Percentiles rank a stretch among this genome's conserved stretches.
These are phyloP conservation scores for Curvularia eragrostidis DNA, from an alignment of 2,329 filamentous ascomycete genomes.

Conservation along the genomic window DNA sequence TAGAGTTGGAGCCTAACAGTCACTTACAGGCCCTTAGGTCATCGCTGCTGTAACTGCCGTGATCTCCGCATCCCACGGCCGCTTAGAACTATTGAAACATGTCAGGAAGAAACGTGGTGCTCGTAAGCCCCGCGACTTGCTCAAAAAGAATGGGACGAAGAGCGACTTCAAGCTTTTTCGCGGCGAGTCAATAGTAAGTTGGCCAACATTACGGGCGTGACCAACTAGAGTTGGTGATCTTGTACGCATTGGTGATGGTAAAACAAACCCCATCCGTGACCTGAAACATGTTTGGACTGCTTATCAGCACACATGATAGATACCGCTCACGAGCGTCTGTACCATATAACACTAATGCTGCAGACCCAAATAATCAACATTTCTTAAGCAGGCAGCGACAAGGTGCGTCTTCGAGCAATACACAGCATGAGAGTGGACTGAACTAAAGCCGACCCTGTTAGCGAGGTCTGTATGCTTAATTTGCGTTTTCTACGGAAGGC, in stretches of 20 bases:
- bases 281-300: constrained; percentile 12
- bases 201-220: constrained; percentile 43
- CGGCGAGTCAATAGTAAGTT: constrained; percentile 48
- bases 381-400: constrained; percentile 46
- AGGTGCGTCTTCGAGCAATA: constrained; percentile 33
- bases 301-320: constrained; percentile 28
- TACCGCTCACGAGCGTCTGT: constrained; percentile 46
- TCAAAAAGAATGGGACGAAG: constrained; percentile 45
- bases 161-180: constrained; percentile 50
- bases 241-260: constrained; percentile 50
- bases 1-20: not conserved
- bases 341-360: constrained; percentile 50
- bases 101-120: constrained; percentile 45
- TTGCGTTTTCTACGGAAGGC: constrained; percentile 47
- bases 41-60: constrained; percentile 53
- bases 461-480: constrained; percentile 39
- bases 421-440: not conserved
- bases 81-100: constrained; percentile 47
- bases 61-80: constrained; percentile 53
- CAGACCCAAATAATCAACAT: constrained; percentile 51
- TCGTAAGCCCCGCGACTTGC: constrained; percentile 35
- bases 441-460: constrained; percentile 1
- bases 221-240: constrained; percentile 44
- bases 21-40: constrained; percentile 34
- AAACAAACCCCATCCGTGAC: constrained; percentile 26